Base-by-base conservation (phyloP, 768 basidiomycete species). In the Scleroderma bovista region DNA sequence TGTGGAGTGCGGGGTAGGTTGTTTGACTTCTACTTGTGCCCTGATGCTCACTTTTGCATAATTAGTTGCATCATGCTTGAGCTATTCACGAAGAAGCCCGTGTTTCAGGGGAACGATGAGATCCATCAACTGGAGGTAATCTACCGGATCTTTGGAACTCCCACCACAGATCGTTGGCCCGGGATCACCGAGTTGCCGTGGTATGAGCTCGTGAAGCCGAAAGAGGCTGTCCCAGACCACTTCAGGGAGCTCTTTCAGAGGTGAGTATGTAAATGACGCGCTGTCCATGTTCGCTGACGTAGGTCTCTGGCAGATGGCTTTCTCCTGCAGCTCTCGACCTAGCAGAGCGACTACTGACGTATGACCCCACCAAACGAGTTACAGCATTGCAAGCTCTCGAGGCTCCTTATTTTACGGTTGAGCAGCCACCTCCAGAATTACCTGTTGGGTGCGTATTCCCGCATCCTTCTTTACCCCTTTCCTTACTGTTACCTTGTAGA, bases 51-150 rank as follows among this genome's bases (percentile, higher is more conserved):
- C 19, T 22, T 31, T 6, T 6, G 33, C 4, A 1, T 43, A 42
- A 54, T 5, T 56, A 98, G 94, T 39, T 98, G 96, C 67, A 99
- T 99, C 59, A 97, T 98, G 87, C 81, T 99, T 40, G 96, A 99
- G 67, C 75, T 99, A 12, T 98, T 89, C 69, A 88, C 88, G 15
- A 92, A 91, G 67, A 93, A 90, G 60, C 93, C 95, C 0, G 78
- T 96, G n/a, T 99, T 99, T 65, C 96, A 97, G 63, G 96, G 96
- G 7, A 88, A 86, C 59, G 96, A 99, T 56, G 96, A 99, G 70
- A 94, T 99, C 37, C 86, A 94, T 58, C 96, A 99, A 64, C 78
- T 99, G 8, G 92, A 97, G 51, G 87, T 88, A 29, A 86, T 99
- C 52, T 96, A 92, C 72, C 83, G 80, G 58, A 78, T 94, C 36